These are phyloP conservation scores for Pueraria montana DNA, from an alignment of 306 rosid species.

Conservation along the genomic window DNA sequence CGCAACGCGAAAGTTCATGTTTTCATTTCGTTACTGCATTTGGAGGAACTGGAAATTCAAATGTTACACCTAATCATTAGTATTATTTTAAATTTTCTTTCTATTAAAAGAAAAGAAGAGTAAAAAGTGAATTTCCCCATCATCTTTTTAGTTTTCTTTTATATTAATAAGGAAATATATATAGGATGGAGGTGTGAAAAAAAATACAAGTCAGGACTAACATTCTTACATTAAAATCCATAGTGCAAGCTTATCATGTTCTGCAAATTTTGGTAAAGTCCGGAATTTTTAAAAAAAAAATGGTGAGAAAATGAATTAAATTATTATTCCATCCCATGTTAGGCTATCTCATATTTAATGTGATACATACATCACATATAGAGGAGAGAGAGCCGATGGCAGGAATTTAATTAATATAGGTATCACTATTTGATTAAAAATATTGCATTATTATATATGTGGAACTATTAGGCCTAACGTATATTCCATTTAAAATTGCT, in stretches of 20 bases:
- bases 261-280: neutral
- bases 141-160: neutral
- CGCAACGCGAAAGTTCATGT: conserved; percentile 29
- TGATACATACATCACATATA: neutral
- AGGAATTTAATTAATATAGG: neutral
- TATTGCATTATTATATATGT: neutral
- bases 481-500: conserved; percentile 3
- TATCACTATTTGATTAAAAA: conserved; percentile 13
- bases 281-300: neutral
- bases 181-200: neutral
- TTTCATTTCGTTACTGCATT: neutral
- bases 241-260: neutral
- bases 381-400: neutral
- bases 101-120: neutral
- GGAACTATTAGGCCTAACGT: neutral
- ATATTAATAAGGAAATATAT: neutral
- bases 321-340: neutral
- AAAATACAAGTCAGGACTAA: neutral
- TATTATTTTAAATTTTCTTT: neutral
- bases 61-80: neutral
- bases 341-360: neutral
- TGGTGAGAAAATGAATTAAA: neutral
- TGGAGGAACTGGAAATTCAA: neutral
- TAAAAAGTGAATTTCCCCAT: neutral
- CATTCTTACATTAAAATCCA: neutral